Evolutionary conservation across 139 green algal species (phyloP).

Genomic region (Eudorina sp.): DNA sequence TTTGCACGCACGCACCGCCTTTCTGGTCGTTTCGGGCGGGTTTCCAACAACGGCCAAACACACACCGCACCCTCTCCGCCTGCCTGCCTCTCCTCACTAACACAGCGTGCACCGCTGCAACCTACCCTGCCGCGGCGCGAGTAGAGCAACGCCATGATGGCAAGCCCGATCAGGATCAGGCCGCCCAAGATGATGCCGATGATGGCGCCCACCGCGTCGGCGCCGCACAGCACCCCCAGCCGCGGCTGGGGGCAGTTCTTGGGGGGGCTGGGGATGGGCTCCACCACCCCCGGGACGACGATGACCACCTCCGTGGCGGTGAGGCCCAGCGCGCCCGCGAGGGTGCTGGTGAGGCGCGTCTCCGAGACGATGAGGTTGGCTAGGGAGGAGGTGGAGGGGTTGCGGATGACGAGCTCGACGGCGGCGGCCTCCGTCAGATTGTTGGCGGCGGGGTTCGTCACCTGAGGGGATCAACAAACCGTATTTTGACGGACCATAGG

Average conservation of each 20-base stretch:
- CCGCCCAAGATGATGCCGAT: conserved; percentile 49
- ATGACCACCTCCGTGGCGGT: neutral
- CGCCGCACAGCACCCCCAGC: conserved; percentile 53
- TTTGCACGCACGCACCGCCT: no score
- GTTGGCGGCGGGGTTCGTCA: conserved; percentile 17
- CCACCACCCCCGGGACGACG: neutral
- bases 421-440: conserved; percentile 15
- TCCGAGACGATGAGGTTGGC: neutral
- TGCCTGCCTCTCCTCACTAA: no score
- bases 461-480: no score
- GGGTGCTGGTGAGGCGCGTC: neutral
- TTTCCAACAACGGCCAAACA: no score
- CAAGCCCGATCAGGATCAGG: conserved; percentile 18
- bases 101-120: no score
- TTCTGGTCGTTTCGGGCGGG: no score
- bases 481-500: no score
- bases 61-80: no score
- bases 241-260: conserved; percentile 12
- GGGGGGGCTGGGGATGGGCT: neutral
- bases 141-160: conserved; percentile 25
- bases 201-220: conserved; percentile 50
- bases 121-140: neutral
- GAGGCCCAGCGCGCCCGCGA: neutral
- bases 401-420: neutral
- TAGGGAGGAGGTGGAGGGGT: neutral